Conservation (phyloP, 108 stramenopile species). For the Cyclotella distinguenda region DNA sequence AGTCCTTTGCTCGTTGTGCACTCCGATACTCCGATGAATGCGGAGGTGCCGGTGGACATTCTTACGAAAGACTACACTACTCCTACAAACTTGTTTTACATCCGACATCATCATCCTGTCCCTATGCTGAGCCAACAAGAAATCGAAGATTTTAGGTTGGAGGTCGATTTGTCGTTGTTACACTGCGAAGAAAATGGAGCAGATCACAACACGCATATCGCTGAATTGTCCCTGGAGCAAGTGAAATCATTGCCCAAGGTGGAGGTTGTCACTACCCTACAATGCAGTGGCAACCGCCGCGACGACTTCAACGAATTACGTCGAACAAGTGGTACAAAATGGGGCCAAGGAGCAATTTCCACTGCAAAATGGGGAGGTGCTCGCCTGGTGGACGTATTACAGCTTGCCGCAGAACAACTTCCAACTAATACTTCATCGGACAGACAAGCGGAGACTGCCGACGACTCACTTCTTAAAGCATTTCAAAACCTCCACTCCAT, state of each 20-base stretch:
- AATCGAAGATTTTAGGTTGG: conserved; percentile 59
- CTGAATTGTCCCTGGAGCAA: conserved; percentile 61
- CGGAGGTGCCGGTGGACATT: conserved; percentile 67
- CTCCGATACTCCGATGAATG: conserved; percentile 82
- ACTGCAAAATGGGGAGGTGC: conserved; percentile 96
- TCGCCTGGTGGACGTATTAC: conserved; percentile 79
- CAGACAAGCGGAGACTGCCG: conserved; percentile 23
- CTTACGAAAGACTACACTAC: conserved; percentile 68
- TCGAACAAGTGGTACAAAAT: conserved; percentile 86
- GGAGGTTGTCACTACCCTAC: conserved; percentile 82
- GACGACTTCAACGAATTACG: conserved; percentile 78
- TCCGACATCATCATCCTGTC: conserved; percentile 88
- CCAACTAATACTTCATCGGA: conserved; percentile 61
- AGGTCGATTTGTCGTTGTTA: conserved; percentile 59
- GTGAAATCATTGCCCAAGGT: conserved; percentile 70
- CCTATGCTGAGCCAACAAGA: conserved; percentile 71
- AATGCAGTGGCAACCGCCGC: conserved; percentile 98
- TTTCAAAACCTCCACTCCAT: conserved; percentile 34
- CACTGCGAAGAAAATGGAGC: not conserved
- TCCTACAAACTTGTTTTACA: conserved; percentile 74
- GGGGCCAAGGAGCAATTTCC: conserved; percentile 91
- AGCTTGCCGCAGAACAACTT: conserved; percentile 44
- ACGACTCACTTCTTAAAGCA: conserved; percentile 13
- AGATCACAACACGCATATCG: conserved; percentile 7
- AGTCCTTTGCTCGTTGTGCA: conserved; percentile 64